Base-by-base conservation (phyloP, 2,329 filamentous ascomycete species). In the Aspergillus floridensis region DNA sequence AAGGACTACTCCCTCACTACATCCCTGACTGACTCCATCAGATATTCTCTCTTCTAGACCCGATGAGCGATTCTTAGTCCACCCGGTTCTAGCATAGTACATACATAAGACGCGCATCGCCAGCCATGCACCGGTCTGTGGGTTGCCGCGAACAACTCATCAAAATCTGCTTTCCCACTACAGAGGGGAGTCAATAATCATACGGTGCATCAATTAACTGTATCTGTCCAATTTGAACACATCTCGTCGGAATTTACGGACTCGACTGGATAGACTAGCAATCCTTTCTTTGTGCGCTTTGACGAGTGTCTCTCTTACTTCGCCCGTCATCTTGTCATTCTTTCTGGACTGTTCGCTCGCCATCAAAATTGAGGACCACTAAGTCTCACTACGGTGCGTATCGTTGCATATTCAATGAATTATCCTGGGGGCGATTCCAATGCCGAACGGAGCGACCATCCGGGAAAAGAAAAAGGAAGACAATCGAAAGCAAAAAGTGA, bases 371-470 rank as follows among this genome's bases (percentile, higher is more conserved):
- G 26, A 29, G 26, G 5, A 8, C 26, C 26, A 29, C 8, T 3
- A 29, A 3, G 26, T 29, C 26, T 29, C 7, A 29, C 26, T 29
- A 32, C 22, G n/a, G 19, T 56, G 19, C 35, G 32, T 35, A 21
- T 41, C 26, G 56, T 56, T 61, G 59, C 53, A 59, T 62, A 53
- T 50, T 44, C 50, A 59, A 51, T 54, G 53, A 59, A 59, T 44
- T 46, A 61, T 61, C 53, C 59, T 56, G 46, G 59, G 52, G 35
- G 38, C 26, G 38, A 31, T 29, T 22, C 52, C 46, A 54, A 38
- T 44, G 32, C 32, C 32, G 32, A 35, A 35, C 11, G 32, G 32
- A 12, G 14, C 32, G 32, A 16, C 12, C 4, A 35, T 35, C 26
- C 26, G 26, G 26, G 26, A 29, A 8, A 16, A 2, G 16, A 35